Evolutionary conservation across 129 eudicot species (phyloP), one percentile per base, ranked within the genome.

Genomic region (Solidago caesia): DNA sequence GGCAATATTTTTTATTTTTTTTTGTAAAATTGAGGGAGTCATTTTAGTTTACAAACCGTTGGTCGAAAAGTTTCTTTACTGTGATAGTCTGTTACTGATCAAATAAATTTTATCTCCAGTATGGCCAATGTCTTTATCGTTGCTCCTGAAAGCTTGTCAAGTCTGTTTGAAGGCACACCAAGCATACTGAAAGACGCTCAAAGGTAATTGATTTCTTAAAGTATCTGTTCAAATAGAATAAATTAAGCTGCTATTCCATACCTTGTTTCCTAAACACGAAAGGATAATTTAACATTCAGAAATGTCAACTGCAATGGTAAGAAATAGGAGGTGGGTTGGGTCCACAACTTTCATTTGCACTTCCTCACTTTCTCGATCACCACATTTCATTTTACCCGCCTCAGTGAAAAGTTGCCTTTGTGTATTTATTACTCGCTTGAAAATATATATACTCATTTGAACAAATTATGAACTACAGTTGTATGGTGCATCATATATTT

Each of bases 131-230:
- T 91, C 72, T 91, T 91, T 68, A 86, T 91, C 71, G 97, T 91
- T 69, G 97, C 96, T 69, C 97, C 97, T 61, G 97, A 91, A 82
- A 91, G 97, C 84, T 87, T 91, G 75, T 88, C 97, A 41, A 84
- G 89, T 77, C 84, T 91, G 64, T 91, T 91, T 75, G 97, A 91
- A 85, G 97, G 97, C 72, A 88, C 96, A 25, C 96, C 96, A 62
- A 89, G 97, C 80, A 87, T 91, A 68, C 85, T 90, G 53, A 91
- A 88, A 81, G 97, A 91, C 57, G 92, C 96, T 71, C 97, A 91
- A 83, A 91, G 89, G 97, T 91, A 83, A 76, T 55, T 53, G 5
- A 55, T 27, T 12, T 44, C 53, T 61, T 43, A 16, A 29, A 65
- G 5, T 11, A 8, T 64, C n/a, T 45, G 45, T 73, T 46, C 13